Base-by-base conservation (phyloP, 495 filamentous ascomycete genomes). In the Xylaria curta region DNA sequence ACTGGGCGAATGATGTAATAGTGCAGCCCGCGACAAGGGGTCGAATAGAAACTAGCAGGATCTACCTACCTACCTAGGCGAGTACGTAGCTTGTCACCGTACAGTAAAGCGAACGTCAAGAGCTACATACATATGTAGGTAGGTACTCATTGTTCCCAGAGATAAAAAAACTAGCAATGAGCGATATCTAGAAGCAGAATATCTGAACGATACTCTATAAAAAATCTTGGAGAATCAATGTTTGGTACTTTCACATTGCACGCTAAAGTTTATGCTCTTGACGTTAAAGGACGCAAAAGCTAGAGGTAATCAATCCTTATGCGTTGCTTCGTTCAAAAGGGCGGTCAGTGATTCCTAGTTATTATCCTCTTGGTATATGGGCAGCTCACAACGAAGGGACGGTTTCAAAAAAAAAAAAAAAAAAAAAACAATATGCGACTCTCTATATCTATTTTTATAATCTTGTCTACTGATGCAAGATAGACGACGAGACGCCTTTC, bases 391-490 rank as follows among this genome's bases (percentile, higher is more conserved):
- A 10, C 62, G 46, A 6, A 19, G 40, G 17, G 7, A 13, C 1
- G 4, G 17, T 28, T 13, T 17, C 17, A 42, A 63, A 56, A 63
- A 21, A n/a, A n/a, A n/a, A n/a, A n/a, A n/a, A n/a, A n/a, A n/a
- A n/a, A n/a, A n/a, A n/a, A n/a, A n/a, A n/a, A n/a, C n/a, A n/a
- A 26, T 21, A 47, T 38, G 58, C 59, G 69, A 67, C 70, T 72
- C 70, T 72, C 70, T 72, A 72, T 67, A 54, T 72, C 70, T 72
- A 72, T 51, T 66, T 66, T 38, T 61, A 60, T 62, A 46, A 49
- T 72, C 69, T 72, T 67, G 63, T 66, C 62, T 67, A 72, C 51
- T 36, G 36, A 66, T 59, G 51, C 31, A 67, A 71, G 63, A 67
- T 44, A n/a, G n/a, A 31, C 49, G 47, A 15, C 63, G 58, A 49